These are phyloP conservation scores for Alternaria rosae DNA, from an alignment of 2,329 filamentous ascomycete genomes.

Conservation along the genomic window DNA sequence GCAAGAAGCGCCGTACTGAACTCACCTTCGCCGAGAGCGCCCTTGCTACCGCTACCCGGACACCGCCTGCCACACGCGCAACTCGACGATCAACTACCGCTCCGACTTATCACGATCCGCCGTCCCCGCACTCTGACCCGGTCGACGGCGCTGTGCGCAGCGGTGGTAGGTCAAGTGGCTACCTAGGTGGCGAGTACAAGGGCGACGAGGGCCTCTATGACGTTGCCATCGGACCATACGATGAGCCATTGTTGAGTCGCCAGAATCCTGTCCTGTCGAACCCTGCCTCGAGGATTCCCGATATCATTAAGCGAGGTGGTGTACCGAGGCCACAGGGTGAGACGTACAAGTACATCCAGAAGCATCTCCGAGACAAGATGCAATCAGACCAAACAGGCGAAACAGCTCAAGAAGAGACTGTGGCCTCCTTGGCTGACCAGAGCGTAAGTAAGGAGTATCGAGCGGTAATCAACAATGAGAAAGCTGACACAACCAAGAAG, in stretches of 20 bases:
- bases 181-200: not conserved
- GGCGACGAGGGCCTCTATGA: not conserved
- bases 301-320: slow-evolving; percentile 10
- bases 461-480: not conserved
- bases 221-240: slow-evolving; percentile 5
- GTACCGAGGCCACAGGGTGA: slow-evolving; percentile 4
- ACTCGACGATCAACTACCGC: not conserved
- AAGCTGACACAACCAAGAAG: slow-evolving; percentile 1
- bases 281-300: slow-evolving; percentile 16
- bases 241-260: slow-evolving; percentile 24
- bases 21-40: slow-evolving; percentile 15
- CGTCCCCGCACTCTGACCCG: not conserved
- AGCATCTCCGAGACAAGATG: not conserved
- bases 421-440: not conserved
- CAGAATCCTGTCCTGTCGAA: slow-evolving; percentile 13
- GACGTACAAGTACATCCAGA: slow-evolving; percentile 9
- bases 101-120: not conserved
- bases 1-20: slow-evolving; percentile 16
- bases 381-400: not conserved
- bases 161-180: not conserved
- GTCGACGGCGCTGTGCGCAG: not conserved
- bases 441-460: not conserved
- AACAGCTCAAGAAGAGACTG: not conserved
- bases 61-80: slow-evolving; percentile 6
- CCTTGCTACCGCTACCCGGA: slow-evolving; percentile 3